Conservation (phyloP, 257 asterid species). For the Plantago ovata region DNA sequence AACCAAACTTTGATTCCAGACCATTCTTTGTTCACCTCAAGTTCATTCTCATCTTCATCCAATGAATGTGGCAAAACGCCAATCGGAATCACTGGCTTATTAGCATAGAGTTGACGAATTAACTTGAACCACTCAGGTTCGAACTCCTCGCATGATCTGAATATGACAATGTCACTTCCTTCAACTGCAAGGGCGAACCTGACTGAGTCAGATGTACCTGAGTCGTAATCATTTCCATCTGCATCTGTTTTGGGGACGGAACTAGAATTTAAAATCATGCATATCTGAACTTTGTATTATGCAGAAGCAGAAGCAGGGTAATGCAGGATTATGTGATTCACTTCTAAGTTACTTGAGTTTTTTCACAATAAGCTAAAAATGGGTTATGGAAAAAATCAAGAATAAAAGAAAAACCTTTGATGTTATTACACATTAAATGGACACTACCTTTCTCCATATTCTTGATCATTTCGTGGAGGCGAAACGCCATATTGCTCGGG, state of each 20-base stretch:
- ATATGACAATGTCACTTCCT: conserved; percentile 54
- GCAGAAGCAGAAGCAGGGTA: too few species aligned
- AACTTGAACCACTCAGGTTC: conserved; percentile 75
- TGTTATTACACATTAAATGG: not conserved
- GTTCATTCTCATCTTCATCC: conserved; percentile 27
- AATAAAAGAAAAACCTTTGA: too few species aligned
- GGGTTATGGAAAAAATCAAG: too few species aligned
- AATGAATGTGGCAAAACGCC: conserved; percentile 52
- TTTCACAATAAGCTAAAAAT: not conserved
- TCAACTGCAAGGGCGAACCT: conserved; percentile 55
- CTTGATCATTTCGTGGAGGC: conserved; percentile 55
- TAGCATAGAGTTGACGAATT: conserved; percentile 34
- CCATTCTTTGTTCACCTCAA: conserved; percentile 33
- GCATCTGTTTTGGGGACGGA: conserved; percentile 35
- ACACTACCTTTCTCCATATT: conserved; percentile 56
- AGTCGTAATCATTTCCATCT: conserved; percentile 54
- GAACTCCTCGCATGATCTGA: conserved; percentile 63
- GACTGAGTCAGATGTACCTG: conserved; percentile 50
- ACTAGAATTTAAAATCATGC: conserved; percentile 4
- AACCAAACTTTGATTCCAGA: conserved; percentile 45
- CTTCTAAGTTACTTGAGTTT: too few species aligned
- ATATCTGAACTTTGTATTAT: not conserved
- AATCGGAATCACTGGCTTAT: conserved; percentile 52
- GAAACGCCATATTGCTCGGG: conserved; percentile 39
- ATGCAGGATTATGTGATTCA: too few species aligned